A percentile compares a stretch with the other conserved stretches of the same genome.
Evolutionary conservation across 2,329 filamentous ascomycete genomes (phyloP).

Genomic region (Botrytis sinoallii): DNA sequence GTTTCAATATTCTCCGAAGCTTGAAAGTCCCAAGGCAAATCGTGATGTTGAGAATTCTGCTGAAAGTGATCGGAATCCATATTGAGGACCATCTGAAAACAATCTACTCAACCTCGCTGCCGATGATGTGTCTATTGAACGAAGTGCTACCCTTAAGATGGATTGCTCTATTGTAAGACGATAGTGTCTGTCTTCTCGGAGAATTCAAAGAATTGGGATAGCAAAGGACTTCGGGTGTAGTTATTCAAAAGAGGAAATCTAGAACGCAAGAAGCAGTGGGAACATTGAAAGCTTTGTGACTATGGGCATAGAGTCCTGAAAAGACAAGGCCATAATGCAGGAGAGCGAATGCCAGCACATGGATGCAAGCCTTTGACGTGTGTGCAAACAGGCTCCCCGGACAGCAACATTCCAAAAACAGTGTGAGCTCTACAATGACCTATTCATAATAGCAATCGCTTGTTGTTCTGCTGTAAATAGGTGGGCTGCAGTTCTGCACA

Average conservation of each 20-base stretch:
- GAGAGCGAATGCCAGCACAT: conserved; percentile 37
- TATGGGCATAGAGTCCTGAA: conserved; percentile 21
- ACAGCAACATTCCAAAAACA: conserved; percentile 27
- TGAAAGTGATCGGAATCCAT: conserved; percentile 34
- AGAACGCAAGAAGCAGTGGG: conserved; percentile 9
- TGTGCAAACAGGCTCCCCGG: conserved; percentile 36
- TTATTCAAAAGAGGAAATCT: conserved; percentile 32
- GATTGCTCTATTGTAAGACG: conserved; percentile 34
- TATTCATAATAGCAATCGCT: conserved; percentile 30
- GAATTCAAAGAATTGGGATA: conserved; percentile 34
- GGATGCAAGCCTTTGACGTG: conserved; percentile 30
- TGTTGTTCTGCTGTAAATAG: conserved; percentile 21
- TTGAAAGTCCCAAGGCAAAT: conserved; percentile 28
- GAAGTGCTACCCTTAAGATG: conserved; percentile 29
- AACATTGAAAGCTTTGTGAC: conserved; percentile 19
- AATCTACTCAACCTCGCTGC: conserved; percentile 20
- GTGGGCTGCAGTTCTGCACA: conserved; percentile 18
- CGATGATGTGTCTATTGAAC: conserved; percentile 31
- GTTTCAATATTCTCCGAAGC: conserved; percentile 25
- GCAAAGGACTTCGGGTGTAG: conserved; percentile 35
- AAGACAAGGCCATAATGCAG: conserved; percentile 32
- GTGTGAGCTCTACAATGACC: conserved; percentile 19
- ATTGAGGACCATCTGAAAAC: conserved; percentile 27
- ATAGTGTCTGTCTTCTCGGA: conserved; percentile 31
- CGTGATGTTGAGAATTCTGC: conserved; percentile 25